Base-by-base conservation (phyloP, 148 eudicot species). In the Vaccinium corymbosum region DNA sequence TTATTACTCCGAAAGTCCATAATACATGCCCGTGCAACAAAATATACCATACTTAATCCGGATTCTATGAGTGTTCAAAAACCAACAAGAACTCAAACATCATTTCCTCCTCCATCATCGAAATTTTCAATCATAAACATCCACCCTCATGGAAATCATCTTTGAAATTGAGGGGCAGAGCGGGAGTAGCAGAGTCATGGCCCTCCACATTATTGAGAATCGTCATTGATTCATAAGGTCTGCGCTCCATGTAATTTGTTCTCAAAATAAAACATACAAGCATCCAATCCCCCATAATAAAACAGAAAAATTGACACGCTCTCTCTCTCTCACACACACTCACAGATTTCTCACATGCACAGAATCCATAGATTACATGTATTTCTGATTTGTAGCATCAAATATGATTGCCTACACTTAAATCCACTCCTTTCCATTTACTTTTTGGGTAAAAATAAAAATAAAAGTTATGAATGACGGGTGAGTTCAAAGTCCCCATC, bases 81-180 rank as follows among this genome's bases (percentile, higher is more conserved):
- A 78, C 42, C 14, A 78, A 51, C 80, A 52, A 78, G 61, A 66
- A 70, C 16, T 78, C 27, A 78, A 78, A 49, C 79, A 49, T 75
- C 78, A 19, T 76, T 76, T 76, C 55, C 22, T 74, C n/a, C 52
- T 74, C 11, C 57, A 49, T 76, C 79, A 3, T 9, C 32, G 17
- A 76, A 48, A 46, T 20, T 74, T 25, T 17, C 51, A 9, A 19
- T 46, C 51, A 74, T n/a, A 29, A 27, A 68, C 12, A 68, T 68
- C 32, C 29, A 68, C 16, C 32, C 10, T 27, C 11, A 9, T 7
- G 29, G 17, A 76, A 50, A 49, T 76, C 22, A 38, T 16, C 12
- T 38, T 8, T 3, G 8, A 29, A 73, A 73, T 16, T 4, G 6
- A 17, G 35, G 20, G 3, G 3, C 38, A 13, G 74, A 27, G 38